These are phyloP conservation scores for Malassezia brasiliensis DNA, from an alignment of 1,284 basidiomycete species.

Conservation along the genomic window DNA sequence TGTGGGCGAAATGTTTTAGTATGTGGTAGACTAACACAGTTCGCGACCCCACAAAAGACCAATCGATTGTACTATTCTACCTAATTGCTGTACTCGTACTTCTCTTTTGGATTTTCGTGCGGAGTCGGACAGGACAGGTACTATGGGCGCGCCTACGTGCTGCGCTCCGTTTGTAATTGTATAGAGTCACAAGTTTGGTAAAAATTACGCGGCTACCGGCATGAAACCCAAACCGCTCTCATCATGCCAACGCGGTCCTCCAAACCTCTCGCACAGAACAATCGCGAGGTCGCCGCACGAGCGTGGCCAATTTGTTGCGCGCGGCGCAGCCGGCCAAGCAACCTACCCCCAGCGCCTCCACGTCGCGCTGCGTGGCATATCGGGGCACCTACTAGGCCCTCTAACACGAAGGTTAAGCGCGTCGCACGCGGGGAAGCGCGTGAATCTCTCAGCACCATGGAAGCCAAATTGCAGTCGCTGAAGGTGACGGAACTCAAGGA, in stretches of 20 bases:
- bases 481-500: conserved; percentile 41
- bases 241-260: too few relatives aligned
- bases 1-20: conserved; percentile 45
- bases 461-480: conserved; percentile 33
- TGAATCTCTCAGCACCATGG: conserved; percentile 21
- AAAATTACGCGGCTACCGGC: too few relatives aligned
- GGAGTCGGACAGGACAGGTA: not conserved
- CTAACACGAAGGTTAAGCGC: not conserved
- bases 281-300: too few relatives aligned
- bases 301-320: too few relatives aligned
- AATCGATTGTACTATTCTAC: conserved; percentile 39
- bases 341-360: too few relatives aligned
- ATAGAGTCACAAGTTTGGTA: too few relatives aligned
- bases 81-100: conserved; percentile 26
- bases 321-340: too few relatives aligned
- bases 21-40: conserved; percentile 20
- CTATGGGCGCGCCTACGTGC: not conserved
- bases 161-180: not conserved
- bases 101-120: conserved; percentile 7
- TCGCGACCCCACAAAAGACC: conserved; percentile 40
- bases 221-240: too few relatives aligned
- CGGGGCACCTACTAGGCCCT: not conserved
- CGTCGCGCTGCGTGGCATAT: not conserved
- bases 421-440: not conserved
- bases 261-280: too few relatives aligned